Conservation (phyloP, 139 green algal genomes). For the Trebouxia sp. region DNA sequence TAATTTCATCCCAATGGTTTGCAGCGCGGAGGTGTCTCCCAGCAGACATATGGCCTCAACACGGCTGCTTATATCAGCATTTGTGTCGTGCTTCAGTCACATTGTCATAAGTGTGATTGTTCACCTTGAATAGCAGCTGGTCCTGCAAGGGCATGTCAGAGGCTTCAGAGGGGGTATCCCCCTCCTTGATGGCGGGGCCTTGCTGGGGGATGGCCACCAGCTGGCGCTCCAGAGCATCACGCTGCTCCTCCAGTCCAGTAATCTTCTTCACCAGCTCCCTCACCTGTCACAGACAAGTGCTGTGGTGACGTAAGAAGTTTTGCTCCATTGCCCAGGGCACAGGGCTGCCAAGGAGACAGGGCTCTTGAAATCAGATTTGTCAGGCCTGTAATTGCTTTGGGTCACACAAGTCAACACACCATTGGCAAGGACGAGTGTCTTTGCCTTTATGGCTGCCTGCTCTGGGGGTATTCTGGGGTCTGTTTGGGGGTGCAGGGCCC, state of each 20-base stretch:
- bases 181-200: neutral
- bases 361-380: neutral
- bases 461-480: neutral
- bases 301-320: neutral
- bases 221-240: slow-evolving; percentile 39
- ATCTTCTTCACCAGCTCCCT: slow-evolving; percentile 51
- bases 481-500: too few species aligned
- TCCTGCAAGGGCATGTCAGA: neutral
- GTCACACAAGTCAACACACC: neutral
- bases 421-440: neutral
- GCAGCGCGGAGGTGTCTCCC: neutral
- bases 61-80: neutral
- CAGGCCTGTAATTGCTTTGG: neutral
- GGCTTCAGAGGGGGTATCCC: neutral
- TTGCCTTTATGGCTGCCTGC: neutral
- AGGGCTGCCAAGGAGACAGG: neutral
- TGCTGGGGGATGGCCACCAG: slow-evolving; percentile 36
- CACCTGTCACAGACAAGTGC: neutral
- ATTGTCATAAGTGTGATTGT: neutral
- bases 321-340: neutral
- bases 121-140: slow-evolving; percentile 12
- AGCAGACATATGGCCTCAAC: neutral
- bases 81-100: neutral
- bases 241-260: slow-evolving; percentile 36
- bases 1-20: neutral